Base-by-base conservation (phyloP, 1,284 basidiomycete species). In the Ganoderma leucocontextum region DNA sequence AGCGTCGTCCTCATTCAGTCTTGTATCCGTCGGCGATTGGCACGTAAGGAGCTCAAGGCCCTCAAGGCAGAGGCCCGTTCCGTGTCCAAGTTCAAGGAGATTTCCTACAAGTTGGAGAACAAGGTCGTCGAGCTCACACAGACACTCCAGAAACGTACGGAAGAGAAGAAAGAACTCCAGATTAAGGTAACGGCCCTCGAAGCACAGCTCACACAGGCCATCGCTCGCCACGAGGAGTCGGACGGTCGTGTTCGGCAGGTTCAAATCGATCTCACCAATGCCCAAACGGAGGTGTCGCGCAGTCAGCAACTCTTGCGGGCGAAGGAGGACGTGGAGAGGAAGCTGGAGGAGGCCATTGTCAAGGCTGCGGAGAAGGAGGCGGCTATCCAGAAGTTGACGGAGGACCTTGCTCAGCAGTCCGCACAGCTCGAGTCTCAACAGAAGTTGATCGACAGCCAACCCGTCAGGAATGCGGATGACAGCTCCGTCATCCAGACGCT, bases 61-160 rank as follows among this genome's bases (percentile, higher is more conserved):
- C 89, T 99, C 70, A 92, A 90, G 76, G 88, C 91, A 35, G 98
- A 99, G 80, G 98, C 98, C 33, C 95, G 96, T 65, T 99, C 97
- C 0, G 97, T 97, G 39, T 94, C 94, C 74, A 98, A 98, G 80
- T 98, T 98, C 89, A 98, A 99, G 83, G 98, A 99, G 83, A 98
- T 98, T 73, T 99, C 98, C 0, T 99, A 99, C 80, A 91, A 91
- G 75, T 87, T 99, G 70, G 98, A 99, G 84, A 99, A 99, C 88
- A 99, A 99, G 84, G 98, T 99, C 60, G 95, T 99, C 69, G 97
- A 99, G 80, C 92, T 99, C 74, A 99, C 98, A 0, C 98, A 99
- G 80, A 91, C 85, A n/a, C 86, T 99, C 19, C 98, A 99, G 81
- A 93, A 89, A 78, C 91, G 97, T 52, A 97, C 92, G 10, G 89